A percentile compares a stretch with the other conserved stretches of the same genome.
phyloP scores from a whole-genome alignment of 1,284 basidiomycete genomes.

The Laetiporus sulphureus region DNA sequence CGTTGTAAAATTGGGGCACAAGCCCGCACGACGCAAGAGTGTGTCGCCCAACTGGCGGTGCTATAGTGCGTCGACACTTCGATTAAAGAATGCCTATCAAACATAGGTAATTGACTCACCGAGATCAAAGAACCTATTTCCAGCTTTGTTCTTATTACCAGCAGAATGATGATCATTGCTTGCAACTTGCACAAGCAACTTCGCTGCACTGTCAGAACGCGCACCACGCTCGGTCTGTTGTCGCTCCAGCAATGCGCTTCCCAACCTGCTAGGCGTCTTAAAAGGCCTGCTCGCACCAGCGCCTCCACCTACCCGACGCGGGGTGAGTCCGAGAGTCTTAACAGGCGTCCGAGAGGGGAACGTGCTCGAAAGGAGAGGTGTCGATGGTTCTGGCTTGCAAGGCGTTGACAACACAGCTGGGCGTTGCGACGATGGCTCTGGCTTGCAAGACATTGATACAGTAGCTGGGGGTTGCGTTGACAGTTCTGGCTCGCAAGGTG shows the following conservation, averaged over 20 bases:
- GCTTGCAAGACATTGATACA: too few relatives aligned
- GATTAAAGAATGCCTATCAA: too few relatives aligned
- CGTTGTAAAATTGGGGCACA: constrained; percentile 47
- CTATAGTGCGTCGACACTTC: constrained; percentile 27
- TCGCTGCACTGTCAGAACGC: neutral
- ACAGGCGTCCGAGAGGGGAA: too few relatives aligned
- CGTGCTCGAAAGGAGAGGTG: too few relatives aligned
- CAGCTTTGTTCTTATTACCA: constrained; percentile 15
- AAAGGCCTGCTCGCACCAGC: constrained; percentile 33
- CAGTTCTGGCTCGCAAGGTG: too few relatives aligned
- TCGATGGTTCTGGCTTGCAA: too few relatives aligned
- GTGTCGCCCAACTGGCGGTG: constrained; percentile 31
- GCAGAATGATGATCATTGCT: too few relatives aligned
- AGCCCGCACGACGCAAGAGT: constrained; percentile 46
- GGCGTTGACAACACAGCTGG: too few relatives aligned
- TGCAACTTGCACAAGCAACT: too few relatives aligned
- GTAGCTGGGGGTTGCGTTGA: too few relatives aligned
- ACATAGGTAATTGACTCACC: too few relatives aligned
- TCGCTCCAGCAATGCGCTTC: constrained; percentile 28
- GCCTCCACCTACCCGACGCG: constrained; percentile 16
- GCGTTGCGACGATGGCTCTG: neutral
- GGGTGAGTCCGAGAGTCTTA: constrained; percentile 30
- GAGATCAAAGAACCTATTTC: constrained; percentile 36
- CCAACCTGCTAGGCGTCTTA: constrained; percentile 54
- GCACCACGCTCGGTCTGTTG: constrained; percentile 5